A percentile compares a stretch with the other conserved stretches of the same genome.
These are phyloP conservation scores for Debaryomycetaceae sp. DNA, from an alignment of 1,139 yeast species.

Conservation along the genomic window DNA sequence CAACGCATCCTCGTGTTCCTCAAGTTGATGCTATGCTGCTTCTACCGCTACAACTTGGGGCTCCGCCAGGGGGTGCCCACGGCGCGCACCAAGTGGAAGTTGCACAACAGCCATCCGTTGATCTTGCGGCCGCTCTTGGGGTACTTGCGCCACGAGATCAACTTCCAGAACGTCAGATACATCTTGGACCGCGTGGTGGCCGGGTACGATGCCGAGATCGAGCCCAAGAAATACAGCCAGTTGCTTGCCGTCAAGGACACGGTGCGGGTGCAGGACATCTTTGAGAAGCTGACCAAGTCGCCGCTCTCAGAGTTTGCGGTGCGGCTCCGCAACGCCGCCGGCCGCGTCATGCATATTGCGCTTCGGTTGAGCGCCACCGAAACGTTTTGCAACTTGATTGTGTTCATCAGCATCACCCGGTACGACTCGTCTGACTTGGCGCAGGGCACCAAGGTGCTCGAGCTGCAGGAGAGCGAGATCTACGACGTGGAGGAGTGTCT, in stretches of 20 bases:
- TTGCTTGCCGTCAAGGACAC: slow-evolving; percentile 9
- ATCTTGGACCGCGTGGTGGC: slow-evolving; percentile 32
- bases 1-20: slow-evolving; percentile 50
- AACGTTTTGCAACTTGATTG: slow-evolving; percentile 35
- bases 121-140: slow-evolving; percentile 66
- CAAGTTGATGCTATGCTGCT: slow-evolving; percentile 58
- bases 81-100: slow-evolving; percentile 49
- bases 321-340: slow-evolving; percentile 7
- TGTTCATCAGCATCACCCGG: slow-evolving; percentile 28
- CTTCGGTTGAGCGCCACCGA: slow-evolving; percentile 38
- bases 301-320: slow-evolving; percentile 10
- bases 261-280: slow-evolving; percentile 12
- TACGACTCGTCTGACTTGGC: slow-evolving; percentile 26
- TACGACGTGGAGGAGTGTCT: slow-evolving; percentile 63
- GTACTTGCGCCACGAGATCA: slow-evolving; percentile 59
- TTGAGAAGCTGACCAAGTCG: slow-evolving; percentile 13
- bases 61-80: slow-evolving; percentile 46
- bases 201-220: slow-evolving; percentile 11
- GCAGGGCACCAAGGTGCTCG: slow-evolving; percentile 39
- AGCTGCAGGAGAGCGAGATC: slow-evolving; percentile 52
- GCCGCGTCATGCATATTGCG: slow-evolving; percentile 22
- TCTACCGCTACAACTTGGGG: slow-evolving; percentile 49
- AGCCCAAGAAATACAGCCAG: slow-evolving; percentile 12
- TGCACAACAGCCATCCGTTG: slow-evolving; percentile 43
- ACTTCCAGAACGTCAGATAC: slow-evolving; percentile 38